Evolutionary conservation across 2,329 filamentous ascomycete genomes (phyloP).

Genomic region (Penicillium italicum): DNA sequence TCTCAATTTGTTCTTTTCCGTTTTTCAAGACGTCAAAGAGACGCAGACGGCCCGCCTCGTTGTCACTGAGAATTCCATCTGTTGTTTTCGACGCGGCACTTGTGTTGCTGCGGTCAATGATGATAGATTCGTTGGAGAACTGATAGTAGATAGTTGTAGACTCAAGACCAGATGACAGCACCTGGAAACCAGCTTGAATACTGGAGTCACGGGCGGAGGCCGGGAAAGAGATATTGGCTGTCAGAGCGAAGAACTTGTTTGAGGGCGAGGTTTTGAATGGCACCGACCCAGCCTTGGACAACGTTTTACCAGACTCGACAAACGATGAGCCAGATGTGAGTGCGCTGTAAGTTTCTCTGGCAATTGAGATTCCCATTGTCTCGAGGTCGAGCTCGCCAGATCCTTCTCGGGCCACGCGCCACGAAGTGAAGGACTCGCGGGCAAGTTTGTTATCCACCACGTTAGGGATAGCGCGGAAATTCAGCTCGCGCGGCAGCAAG

Average conservation of each 20-base stretch:
- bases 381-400: constrained; percentile 6
- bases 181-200: constrained; percentile 14
- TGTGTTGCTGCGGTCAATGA: constrained; percentile 18
- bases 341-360: constrained; percentile 15
- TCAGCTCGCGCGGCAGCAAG: constrained; percentile 16
- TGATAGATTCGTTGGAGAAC: constrained; percentile 22
- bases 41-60: constrained; percentile 13
- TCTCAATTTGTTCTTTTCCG: constrained; percentile 11
- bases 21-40: constrained; percentile 13
- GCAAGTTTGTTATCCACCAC: constrained; percentile 14
- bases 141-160: constrained; percentile 19
- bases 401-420: constrained; percentile 4
- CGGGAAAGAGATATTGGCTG: constrained; percentile 1
- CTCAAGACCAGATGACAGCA: constrained; percentile 14
- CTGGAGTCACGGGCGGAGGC: neutral
- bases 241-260: constrained; percentile 2
- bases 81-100: constrained; percentile 15
- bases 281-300: constrained; percentile 1
- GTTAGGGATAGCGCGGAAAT: constrained; percentile 7
- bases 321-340: neutral
- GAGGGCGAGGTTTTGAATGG: neutral
- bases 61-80: constrained; percentile 6
- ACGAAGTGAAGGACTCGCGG: neutral
- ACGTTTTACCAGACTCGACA: constrained; percentile 1
- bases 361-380: constrained; percentile 19